phyloP scores from a whole-genome alignment of 1,139 yeast genomes.

The Protomyces inouyei region DNA sequence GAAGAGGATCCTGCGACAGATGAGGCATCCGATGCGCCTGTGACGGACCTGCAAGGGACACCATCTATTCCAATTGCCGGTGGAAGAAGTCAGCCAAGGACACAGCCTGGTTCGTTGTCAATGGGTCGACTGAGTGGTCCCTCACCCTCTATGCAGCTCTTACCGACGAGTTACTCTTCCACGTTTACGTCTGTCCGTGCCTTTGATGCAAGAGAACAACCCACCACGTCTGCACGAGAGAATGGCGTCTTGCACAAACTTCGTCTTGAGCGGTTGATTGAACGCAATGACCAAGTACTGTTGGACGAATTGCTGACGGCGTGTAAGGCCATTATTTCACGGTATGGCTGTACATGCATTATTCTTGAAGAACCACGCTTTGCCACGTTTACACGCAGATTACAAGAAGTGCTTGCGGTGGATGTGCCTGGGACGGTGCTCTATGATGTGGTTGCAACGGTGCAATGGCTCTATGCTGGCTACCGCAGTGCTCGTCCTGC shows the following conservation, averaged over 20 bases:
- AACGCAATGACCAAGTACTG: background rate
- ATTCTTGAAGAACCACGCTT: slow-evolving; percentile 22
- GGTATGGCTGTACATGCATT: slow-evolving; percentile 1
- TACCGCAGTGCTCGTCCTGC: slow-evolving; percentile 5
- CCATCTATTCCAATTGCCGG: background rate
- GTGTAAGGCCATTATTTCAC: slow-evolving; percentile 8
- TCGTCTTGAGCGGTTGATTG: background rate
- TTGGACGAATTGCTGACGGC: slow-evolving; percentile 15
- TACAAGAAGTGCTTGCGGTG: slow-evolving; percentile 5
- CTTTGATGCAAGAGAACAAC: background rate
- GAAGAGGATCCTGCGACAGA: background rate
- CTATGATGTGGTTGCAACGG: slow-evolving; percentile 23
- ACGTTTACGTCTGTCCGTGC: background rate
- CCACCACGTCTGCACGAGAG: background rate
- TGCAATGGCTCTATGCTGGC: slow-evolving; percentile 23
- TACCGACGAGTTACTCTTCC: background rate
- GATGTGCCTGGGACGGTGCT: background rate
- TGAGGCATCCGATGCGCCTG: background rate
- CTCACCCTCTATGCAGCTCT: background rate
- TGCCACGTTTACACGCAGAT: slow-evolving; percentile 1
- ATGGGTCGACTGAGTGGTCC: background rate
- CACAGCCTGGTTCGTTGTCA: background rate
- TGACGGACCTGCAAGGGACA: background rate
- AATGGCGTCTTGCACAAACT: background rate
- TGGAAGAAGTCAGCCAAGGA: background rate